These are phyloP conservation scores for Tetrapyrgos nigripes DNA, from an alignment of 1,284 basidiomycete genomes.

Conservation along the genomic window DNA sequence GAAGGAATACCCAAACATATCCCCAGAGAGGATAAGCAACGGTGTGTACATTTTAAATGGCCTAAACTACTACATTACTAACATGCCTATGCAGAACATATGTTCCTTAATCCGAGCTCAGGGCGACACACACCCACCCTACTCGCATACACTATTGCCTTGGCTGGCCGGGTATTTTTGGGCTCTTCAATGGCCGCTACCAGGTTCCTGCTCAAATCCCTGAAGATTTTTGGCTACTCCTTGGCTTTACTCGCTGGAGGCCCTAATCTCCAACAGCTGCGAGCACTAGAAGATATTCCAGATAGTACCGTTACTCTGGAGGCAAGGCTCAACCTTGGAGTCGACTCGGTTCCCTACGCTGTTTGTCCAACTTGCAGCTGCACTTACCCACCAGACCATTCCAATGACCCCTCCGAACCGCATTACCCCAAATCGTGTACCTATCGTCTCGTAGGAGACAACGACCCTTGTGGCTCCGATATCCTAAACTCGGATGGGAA, in stretches of 20 bases:
- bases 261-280: background rate
- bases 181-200: background rate
- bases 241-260: background rate
- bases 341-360: background rate
- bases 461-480: background rate
- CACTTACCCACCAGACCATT: background rate
- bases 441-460: background rate
- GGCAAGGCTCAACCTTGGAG: background rate
- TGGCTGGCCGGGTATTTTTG: slow-evolving; percentile 6
- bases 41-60: background rate
- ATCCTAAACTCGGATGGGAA: background rate
- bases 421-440: background rate
- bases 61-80: background rate
- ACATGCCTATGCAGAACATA: background rate
- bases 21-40: background rate
- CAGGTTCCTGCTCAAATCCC: background rate
- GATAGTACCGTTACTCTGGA: slow-evolving; percentile 11
- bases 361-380: slow-evolving; percentile 5
- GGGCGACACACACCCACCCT: background rate
- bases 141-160: no score
- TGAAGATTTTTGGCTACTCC: slow-evolving; percentile 10
- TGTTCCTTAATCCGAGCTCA: background rate
- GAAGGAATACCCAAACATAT: background rate
- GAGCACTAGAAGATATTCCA: slow-evolving; percentile 6
- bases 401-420: background rate